Conservation (phyloP, 2,329 filamentous ascomycete species). For the Cytospora leucostoma region DNA sequence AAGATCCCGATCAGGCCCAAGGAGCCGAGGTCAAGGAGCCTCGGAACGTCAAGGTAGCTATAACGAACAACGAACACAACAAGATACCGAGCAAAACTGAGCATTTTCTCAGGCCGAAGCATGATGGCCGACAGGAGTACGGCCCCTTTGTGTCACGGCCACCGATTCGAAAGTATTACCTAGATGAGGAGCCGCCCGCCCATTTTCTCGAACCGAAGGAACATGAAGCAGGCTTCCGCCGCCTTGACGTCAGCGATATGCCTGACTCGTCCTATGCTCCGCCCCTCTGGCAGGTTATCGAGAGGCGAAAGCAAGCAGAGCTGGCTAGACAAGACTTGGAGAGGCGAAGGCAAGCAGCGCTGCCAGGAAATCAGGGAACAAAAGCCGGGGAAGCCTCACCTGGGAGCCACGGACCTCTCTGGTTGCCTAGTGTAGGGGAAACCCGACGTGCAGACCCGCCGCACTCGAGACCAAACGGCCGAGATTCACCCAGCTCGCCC, state of each 20-base stretch:
- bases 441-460: neutral
- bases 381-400: no score
- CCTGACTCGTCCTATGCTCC: neutral
- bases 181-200: neutral
- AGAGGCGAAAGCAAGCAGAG: neutral
- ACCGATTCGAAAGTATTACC: neutral
- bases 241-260: neutral
- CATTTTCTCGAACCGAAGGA: conserved; percentile 1
- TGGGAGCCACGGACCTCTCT: neutral
- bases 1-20: no score
- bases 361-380: no score
- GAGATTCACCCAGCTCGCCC: neutral
- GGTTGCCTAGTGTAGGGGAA: neutral
- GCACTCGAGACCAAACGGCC: neutral
- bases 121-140: neutral
- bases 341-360: neutral
- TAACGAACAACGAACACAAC: neutral
- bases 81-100: neutral
- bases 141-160: conserved; percentile 13
- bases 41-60: conserved; percentile 9
- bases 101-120: conserved; percentile 5
- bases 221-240: conserved; percentile 9
- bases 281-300: neutral
- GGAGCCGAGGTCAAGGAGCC: conserved; percentile 2
- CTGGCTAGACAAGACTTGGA: neutral